phyloP scores from a whole-genome alignment of 306 rosid species.

The Mimosa bimucronata region DNA sequence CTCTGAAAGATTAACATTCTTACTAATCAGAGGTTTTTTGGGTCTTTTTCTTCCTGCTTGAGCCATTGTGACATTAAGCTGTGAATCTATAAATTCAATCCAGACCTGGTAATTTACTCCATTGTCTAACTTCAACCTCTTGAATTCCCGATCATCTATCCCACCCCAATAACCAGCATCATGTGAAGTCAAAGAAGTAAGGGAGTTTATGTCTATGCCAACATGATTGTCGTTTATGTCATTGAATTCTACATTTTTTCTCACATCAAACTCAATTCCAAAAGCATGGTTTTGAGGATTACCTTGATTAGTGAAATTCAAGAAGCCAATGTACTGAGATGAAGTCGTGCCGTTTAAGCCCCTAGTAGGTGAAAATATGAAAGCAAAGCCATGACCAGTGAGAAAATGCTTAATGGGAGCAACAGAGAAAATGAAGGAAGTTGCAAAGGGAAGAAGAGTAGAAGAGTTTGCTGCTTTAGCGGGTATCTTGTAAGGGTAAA shows the following conservation, averaged over 20 bases:
- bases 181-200: constrained; percentile 38
- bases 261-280: constrained; percentile 49
- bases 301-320: constrained; percentile 46
- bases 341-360: constrained; percentile 42
- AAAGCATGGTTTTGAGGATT: constrained; percentile 35
- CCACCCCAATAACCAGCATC: constrained; percentile 50
- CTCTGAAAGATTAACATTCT: constrained; percentile 39
- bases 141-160: constrained; percentile 32
- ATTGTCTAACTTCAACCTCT: constrained; percentile 36
- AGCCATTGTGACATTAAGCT: constrained; percentile 49
- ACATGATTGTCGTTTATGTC: constrained; percentile 52
- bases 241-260: constrained; percentile 44
- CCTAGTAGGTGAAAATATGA: constrained; percentile 39
- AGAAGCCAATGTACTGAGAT: constrained; percentile 44
- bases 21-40: constrained; percentile 42
- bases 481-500: constrained; percentile 45
- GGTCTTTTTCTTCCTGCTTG: constrained; percentile 44
- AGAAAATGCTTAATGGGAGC: constrained; percentile 37
- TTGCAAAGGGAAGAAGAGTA: constrained; percentile 42
- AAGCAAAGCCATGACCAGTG: constrained; percentile 51
- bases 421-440: constrained; percentile 54
- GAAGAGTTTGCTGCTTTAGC: constrained; percentile 19
- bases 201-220: constrained; percentile 49
- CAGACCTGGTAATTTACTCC: constrained; percentile 54
- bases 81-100: constrained; percentile 43